A percentile compares a stretch with the other conserved stretches of the same genome.
These are phyloP conservation scores for Sordariomycetes sp. DNA, from an alignment of 2,329 filamentous ascomycete genomes.

Conservation along the genomic window DNA sequence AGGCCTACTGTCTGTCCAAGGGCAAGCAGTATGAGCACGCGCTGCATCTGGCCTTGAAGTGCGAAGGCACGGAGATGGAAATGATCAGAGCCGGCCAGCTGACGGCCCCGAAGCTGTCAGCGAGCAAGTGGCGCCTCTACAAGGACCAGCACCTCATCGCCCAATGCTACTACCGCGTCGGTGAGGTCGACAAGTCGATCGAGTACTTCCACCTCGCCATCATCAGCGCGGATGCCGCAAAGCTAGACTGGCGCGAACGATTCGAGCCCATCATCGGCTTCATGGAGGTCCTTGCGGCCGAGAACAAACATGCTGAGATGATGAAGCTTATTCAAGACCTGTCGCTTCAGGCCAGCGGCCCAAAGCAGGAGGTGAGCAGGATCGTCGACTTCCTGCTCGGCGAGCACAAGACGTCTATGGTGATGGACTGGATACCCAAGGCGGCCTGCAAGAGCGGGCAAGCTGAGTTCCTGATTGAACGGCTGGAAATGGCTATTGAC, in stretches of 20 bases:
- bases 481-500: constrained; percentile 20
- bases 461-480: constrained; percentile 17
- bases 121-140: constrained; percentile 28
- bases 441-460: constrained; percentile 24
- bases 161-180: constrained; percentile 22
- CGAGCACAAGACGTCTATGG: constrained; percentile 19
- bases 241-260: constrained; percentile 17
- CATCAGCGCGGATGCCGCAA: constrained; percentile 13
- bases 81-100: constrained; percentile 15
- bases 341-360: constrained; percentile 14
- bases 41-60: constrained; percentile 23
- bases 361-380: constrained; percentile 14
- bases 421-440: constrained; percentile 30
- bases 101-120: constrained; percentile 12
- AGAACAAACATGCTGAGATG: constrained; percentile 24
- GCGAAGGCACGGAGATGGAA: constrained; percentile 22
- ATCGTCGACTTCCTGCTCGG: constrained; percentile 25
- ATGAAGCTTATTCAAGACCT: constrained; percentile 24
- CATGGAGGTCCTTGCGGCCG: constrained; percentile 23
- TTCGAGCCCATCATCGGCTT: constrained; percentile 28
- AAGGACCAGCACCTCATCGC: constrained; percentile 29
- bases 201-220: constrained; percentile 27
- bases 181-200: constrained; percentile 20
- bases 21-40: constrained; percentile 25
- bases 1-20: constrained; percentile 27